Percentiles rank a stretch among this genome's conserved stretches.
Evolutionary conservation across 2,329 filamentous ascomycete genomes (phyloP).

Genomic region (Metarhizium humberi): DNA sequence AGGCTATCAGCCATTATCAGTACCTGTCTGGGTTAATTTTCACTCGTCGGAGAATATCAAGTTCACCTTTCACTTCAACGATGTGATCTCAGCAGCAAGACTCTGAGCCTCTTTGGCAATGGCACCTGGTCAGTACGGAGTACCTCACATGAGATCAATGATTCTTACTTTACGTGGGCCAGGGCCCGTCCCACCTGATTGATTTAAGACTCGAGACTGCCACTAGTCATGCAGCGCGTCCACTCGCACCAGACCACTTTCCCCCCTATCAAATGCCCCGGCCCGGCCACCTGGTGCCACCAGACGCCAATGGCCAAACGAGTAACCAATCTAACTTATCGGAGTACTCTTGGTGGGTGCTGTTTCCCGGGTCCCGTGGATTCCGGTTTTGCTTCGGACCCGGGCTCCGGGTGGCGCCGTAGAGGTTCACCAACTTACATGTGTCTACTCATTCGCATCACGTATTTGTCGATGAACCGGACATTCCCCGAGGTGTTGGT

Average conservation of each 20-base stretch:
- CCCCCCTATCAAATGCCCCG: too few species aligned
- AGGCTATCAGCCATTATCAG: too few species aligned
- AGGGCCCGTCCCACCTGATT: too few species aligned
- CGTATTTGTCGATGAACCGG: too few species aligned
- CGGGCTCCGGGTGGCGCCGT: conserved; percentile 1
- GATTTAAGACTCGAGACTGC: not conserved
- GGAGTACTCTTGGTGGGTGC: not conserved
- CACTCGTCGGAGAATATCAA: too few species aligned
- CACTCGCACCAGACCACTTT: too few species aligned
- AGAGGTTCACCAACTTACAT: not conserved
- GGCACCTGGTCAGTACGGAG: not conserved
- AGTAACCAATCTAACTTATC: not conserved
- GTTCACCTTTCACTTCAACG: too few species aligned
- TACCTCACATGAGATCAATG: not conserved
- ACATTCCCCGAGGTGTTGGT: too few species aligned
- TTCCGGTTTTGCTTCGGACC: conserved; percentile 3
- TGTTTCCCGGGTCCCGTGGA: conserved; percentile 6
- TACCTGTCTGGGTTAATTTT: too few species aligned
- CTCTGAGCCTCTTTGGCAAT: not conserved
- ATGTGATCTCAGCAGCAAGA: not conserved
- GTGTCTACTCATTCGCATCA: not conserved
- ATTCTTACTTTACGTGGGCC: too few species aligned
- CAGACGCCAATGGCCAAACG: too few species aligned
- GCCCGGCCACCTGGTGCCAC: too few species aligned
- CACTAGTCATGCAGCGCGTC: not conserved